Evolutionary conservation across 805 yeast species (phyloP).

Genomic region (Suhomyces kilbournensis): DNA sequence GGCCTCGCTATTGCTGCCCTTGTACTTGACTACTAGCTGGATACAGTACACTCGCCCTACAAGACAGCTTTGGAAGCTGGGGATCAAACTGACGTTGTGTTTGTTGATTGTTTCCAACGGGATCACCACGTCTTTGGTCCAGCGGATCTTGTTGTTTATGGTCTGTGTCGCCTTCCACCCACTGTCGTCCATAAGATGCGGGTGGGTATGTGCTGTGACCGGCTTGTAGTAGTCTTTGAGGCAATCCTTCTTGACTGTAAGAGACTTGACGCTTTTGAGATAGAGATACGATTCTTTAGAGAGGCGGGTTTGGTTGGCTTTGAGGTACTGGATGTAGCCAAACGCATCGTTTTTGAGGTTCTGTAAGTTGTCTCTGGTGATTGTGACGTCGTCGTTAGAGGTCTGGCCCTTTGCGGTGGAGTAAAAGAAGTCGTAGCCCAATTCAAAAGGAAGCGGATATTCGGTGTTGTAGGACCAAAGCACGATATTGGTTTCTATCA

Average conservation of each 20-base stretch:
- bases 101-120: conserved; percentile 43
- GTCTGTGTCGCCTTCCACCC: conserved; percentile 30
- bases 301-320: conserved; percentile 29
- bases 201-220: conserved; percentile 20
- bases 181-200: conserved; percentile 22
- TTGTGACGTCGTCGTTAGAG: conserved; percentile 25
- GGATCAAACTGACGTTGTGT: conserved; percentile 50
- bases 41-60: conserved; percentile 58
- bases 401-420: conserved; percentile 19
- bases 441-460: conserved; percentile 37
- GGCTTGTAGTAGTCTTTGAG: conserved; percentile 35
- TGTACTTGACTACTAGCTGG: conserved; percentile 34
- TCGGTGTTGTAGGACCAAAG: conserved; percentile 42
- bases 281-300: conserved; percentile 34
- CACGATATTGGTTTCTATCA: conserved; percentile 35
- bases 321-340: conserved; percentile 33
- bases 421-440: conserved; percentile 43
- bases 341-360: conserved; percentile 31
- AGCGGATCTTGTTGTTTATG: conserved; percentile 23
- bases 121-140: conserved; percentile 34
- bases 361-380: conserved; percentile 35
- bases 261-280: conserved; percentile 35
- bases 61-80: conserved; percentile 62
- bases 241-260: conserved; percentile 40
- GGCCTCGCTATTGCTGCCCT: conserved; percentile 36